Conservation (phyloP, 192 early-diverging fungal genomes). For the Entrophospora sp. region DNA sequence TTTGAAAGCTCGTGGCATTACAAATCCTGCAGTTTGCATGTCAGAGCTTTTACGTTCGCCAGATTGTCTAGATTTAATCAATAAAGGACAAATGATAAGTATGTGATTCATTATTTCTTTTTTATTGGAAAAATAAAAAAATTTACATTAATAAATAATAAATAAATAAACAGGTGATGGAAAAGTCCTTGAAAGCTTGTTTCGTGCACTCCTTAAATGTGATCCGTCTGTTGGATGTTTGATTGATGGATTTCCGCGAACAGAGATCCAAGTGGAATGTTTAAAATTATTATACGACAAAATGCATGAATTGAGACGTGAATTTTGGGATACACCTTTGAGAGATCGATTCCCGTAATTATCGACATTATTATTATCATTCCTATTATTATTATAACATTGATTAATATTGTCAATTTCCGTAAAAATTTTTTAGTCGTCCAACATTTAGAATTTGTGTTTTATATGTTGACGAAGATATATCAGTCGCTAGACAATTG, state of each 20-base stretch:
- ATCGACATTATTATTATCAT: too few relatives aligned
- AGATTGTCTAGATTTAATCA: slow-evolving; percentile 48
- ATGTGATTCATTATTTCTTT: neutral
- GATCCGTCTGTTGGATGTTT: slow-evolving; percentile 45
- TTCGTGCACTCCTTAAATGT: slow-evolving; percentile 41
- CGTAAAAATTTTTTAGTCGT: slow-evolving; percentile 22
- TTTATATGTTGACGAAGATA: slow-evolving; percentile 50
- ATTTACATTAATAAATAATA: neutral
- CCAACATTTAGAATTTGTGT: slow-evolving; percentile 50
- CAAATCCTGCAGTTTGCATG: slow-evolving; percentile 47
- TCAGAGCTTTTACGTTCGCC: slow-evolving; percentile 43
- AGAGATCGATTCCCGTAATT: slow-evolving; percentile 41
- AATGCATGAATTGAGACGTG: slow-evolving; percentile 42
- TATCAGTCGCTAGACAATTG: slow-evolving; percentile 43
- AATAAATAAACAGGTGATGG: slow-evolving; percentile 24
- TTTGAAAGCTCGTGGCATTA: slow-evolving; percentile 44
- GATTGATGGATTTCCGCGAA: slow-evolving; percentile 50
- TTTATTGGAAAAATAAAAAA: neutral
- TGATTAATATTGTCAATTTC: too few relatives aligned
- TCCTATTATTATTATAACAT: too few relatives aligned
- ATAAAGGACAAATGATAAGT: slow-evolving; percentile 48
- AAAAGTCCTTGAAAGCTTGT: slow-evolving; percentile 42
- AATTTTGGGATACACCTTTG: slow-evolving; percentile 40
- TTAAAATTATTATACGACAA: slow-evolving; percentile 44
- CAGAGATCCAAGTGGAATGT: slow-evolving; percentile 48